Evolutionary conservation across 352 stramenopile genomes (phyloP).

Genomic region (Pythium oligandrum): DNA sequence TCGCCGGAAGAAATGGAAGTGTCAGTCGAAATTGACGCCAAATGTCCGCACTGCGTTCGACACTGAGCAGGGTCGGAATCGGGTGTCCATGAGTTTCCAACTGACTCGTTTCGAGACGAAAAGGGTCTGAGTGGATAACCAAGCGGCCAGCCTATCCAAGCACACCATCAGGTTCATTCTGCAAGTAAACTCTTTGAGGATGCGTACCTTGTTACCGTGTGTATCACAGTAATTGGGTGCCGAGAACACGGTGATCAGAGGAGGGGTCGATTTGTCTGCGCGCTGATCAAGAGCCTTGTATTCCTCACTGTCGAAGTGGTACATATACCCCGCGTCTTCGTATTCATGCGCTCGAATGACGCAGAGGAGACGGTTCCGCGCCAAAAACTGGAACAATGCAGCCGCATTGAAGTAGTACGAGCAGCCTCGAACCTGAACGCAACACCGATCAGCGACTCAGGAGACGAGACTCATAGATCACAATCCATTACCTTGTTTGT

Average conservation of each 20-base stretch:
- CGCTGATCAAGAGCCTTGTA: slow-evolving; percentile 44
- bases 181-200: not conserved
- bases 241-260: slow-evolving; percentile 93
- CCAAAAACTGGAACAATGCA: slow-evolving; percentile 69
- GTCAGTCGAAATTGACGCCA: slow-evolving; percentile 69
- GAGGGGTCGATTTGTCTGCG: slow-evolving; percentile 39
- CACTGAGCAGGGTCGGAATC: slow-evolving; percentile 37
- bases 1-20: slow-evolving; percentile 75
- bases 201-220: slow-evolving; percentile 57
- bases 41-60: slow-evolving; percentile 55
- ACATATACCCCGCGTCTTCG: slow-evolving; percentile 60
- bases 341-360: slow-evolving; percentile 83
- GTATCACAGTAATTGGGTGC: slow-evolving; percentile 95
- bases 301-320: slow-evolving; percentile 48
- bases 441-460: not conserved
- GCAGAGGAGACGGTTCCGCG: slow-evolving; percentile 53
- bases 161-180: slow-evolving; percentile 3
- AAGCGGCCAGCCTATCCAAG: slow-evolving; percentile 50
- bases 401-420: slow-evolving; percentile 87
- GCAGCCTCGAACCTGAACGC: slow-evolving; percentile 51
- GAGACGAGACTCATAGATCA: not conserved
- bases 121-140: slow-evolving; percentile 36
- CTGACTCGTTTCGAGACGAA: slow-evolving; percentile 53
- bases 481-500: slow-evolving; percentile 23
- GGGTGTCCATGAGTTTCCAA: slow-evolving; percentile 43